A percentile compares a stretch with the other conserved stretches of the same genome.
Conservation (phyloP, 2,329 filamentous ascomycete genomes). For the Alternaria triticimaculans region DNA sequence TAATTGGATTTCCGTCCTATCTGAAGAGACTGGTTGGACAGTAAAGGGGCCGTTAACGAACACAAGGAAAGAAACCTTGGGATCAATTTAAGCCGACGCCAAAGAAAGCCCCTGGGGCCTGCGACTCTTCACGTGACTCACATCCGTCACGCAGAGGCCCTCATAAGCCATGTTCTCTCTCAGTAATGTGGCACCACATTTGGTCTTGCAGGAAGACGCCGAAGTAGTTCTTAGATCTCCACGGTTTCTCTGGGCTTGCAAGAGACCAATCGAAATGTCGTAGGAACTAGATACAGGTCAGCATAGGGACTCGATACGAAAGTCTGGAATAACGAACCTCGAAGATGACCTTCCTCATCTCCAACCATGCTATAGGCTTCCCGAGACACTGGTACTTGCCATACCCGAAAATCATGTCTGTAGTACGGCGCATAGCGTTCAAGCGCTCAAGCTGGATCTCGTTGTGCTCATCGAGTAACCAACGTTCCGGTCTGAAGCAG, state of each 20-base stretch:
- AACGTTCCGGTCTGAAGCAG: constrained; percentile 57
- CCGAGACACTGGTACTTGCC: constrained; percentile 43
- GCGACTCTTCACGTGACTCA: background rate
- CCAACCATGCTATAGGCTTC: constrained; percentile 39
- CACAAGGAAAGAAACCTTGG: background rate
- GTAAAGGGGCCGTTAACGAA: background rate
- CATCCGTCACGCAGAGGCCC: background rate
- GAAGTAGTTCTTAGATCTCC: constrained; percentile 24
- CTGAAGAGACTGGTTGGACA: background rate
- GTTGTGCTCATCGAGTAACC: constrained; percentile 43
- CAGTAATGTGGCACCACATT: constrained; percentile 30
- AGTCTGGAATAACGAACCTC: constrained; percentile 43
- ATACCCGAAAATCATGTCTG: constrained; percentile 42
- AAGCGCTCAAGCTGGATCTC: constrained; percentile 10
- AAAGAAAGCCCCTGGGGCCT: background rate
- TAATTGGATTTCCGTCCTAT: background rate
- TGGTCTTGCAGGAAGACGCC: constrained; percentile 29
- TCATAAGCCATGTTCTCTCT: constrained; percentile 2
- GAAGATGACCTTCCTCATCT: constrained; percentile 47
- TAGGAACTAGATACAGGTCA: constrained; percentile 15
- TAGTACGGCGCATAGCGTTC: constrained; percentile 32
- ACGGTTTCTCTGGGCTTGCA: constrained; percentile 27
- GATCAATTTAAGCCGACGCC: background rate
- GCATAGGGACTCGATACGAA: background rate
- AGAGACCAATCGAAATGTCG: constrained; percentile 35